phyloP scores from a whole-genome alignment of 163 green algal genomes.

The Smithsoniella earleae region DNA sequence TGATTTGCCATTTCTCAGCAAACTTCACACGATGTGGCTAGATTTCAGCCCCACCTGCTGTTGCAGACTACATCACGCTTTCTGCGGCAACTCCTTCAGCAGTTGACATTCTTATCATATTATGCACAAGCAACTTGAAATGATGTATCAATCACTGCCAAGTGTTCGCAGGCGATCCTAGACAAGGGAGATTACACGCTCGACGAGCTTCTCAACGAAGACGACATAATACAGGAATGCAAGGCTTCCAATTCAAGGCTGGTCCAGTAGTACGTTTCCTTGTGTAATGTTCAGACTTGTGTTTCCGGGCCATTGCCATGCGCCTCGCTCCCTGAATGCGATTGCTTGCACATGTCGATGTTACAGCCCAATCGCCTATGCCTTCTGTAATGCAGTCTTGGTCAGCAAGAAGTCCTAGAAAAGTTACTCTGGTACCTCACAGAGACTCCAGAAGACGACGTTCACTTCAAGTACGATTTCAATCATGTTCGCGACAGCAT shows the following conservation, averaged over 20 bases:
- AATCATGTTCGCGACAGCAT: too few species aligned
- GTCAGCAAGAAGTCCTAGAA: slow-evolving; percentile 62
- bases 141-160: neutral
- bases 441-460: slow-evolving; percentile 23
- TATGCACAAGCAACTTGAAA: neutral
- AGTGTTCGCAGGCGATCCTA: slow-evolving; percentile 71
- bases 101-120: neutral
- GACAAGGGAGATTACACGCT: slow-evolving; percentile 88
- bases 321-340: too few species aligned
- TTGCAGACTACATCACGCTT: neutral
- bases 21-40: neutral
- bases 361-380: too few species aligned
- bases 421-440: slow-evolving; percentile 63
- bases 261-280: slow-evolving; percentile 67
- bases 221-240: slow-evolving; percentile 97
- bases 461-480: slow-evolving; percentile 28
- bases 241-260: slow-evolving; percentile 85
- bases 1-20: neutral
- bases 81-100: neutral
- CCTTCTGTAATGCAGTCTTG: slow-evolving; percentile 15
- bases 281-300: too few species aligned
- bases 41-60: neutral
- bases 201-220: slow-evolving; percentile 94
- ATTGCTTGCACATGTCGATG: too few species aligned
- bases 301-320: too few species aligned